Evolutionary conservation across 345 rosid genomes (phyloP).

Genomic region (Clausena lansium): DNA sequence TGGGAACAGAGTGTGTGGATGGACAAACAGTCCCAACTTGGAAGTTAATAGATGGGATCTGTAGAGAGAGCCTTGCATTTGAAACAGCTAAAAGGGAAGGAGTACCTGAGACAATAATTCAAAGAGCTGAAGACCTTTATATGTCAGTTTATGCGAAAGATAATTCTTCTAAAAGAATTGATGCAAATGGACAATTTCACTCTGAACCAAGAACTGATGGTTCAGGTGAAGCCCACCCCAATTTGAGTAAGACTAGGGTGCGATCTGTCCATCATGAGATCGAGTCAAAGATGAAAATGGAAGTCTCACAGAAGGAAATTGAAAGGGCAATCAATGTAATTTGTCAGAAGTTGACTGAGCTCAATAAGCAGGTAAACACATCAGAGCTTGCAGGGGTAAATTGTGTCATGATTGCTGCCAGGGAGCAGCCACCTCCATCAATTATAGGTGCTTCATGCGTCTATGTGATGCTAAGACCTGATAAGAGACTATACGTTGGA

Average conservation of each 20-base stretch:
- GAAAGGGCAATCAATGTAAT: constrained; percentile 43
- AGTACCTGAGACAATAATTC: constrained; percentile 63
- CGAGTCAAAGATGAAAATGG: constrained; percentile 28
- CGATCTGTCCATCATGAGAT: constrained; percentile 23
- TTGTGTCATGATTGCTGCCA: constrained; percentile 56
- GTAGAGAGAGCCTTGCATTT: constrained; percentile 96
- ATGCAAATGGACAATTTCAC: constrained; percentile 20
- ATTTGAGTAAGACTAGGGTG: constrained; percentile 18
- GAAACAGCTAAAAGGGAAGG: constrained; percentile 98
- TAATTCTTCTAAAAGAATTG: constrained; percentile 15
- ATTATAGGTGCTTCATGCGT: constrained; percentile 80
- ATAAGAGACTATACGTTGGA: constrained; percentile 78
- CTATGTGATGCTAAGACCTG: constrained; percentile 81
- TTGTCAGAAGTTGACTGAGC: constrained; percentile 54
- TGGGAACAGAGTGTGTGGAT: constrained; percentile 69
- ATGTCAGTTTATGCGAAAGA: constrained; percentile 32
- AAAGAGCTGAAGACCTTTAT: constrained; percentile 86
- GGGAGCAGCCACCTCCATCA: constrained; percentile 97
- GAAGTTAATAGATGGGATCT: constrained; percentile 83
- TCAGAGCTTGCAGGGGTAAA: constrained; percentile 35
- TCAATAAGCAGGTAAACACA: constrained; percentile 33
- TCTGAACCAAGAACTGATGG: constrained; percentile 19
- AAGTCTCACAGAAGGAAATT: constrained; percentile 39
- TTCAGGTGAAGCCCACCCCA: constrained; percentile 22
- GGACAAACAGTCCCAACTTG: constrained; percentile 89